phyloP scores from a whole-genome alignment of 169 alveolate species.

The Neospora caninum region DNA sequence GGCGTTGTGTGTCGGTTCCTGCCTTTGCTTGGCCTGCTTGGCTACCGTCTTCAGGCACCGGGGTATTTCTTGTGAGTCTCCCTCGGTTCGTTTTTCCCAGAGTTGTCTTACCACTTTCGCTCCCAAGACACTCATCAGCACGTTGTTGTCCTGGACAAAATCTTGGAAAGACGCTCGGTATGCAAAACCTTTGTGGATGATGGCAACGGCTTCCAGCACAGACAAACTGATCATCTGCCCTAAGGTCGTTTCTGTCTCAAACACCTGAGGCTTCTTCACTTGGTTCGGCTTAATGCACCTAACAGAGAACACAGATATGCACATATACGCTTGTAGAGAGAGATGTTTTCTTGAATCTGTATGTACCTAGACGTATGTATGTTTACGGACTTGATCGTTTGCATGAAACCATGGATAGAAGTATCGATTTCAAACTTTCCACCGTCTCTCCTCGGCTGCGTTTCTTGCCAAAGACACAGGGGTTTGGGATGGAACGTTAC shows the following conservation, averaged over 20 bases:
- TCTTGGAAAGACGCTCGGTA: slow-evolving; percentile 75
- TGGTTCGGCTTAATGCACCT: slow-evolving; percentile 91
- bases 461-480: too few relatives aligned
- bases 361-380: too few relatives aligned
- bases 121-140: slow-evolving; percentile 72
- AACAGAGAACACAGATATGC: slow-evolving; percentile 60
- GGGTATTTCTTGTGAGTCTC: background rate
- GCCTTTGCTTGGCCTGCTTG: too few relatives aligned
- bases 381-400: too few relatives aligned
- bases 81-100: background rate
- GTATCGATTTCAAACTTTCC: too few relatives aligned
- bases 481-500: too few relatives aligned
- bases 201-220: slow-evolving; percentile 89
- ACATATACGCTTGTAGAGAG: background rate
- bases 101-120: slow-evolving; percentile 24
- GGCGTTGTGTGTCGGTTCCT: too few relatives aligned
- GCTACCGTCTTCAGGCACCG: too few relatives aligned
- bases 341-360: too few relatives aligned
- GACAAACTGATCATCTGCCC: slow-evolving; percentile 88
- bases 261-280: slow-evolving; percentile 85
- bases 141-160: slow-evolving; percentile 67
- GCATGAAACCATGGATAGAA: too few relatives aligned
- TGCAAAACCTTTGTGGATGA: slow-evolving; percentile 87
- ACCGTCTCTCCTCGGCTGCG: too few relatives aligned
- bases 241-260: slow-evolving; percentile 83